Conservation (phyloP, 169 alveolate species). For the Plasmodium falciparum region DNA sequence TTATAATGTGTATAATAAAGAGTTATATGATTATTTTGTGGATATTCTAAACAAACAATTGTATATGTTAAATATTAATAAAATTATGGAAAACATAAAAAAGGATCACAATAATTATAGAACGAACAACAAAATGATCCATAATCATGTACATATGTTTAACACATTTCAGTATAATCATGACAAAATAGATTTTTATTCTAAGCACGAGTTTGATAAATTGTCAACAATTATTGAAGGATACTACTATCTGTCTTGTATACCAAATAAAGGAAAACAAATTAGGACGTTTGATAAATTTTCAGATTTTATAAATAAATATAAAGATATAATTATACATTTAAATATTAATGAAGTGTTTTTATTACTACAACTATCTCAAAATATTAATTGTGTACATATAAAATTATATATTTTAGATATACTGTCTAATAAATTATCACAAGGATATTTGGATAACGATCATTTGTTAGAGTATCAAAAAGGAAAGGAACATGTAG, state of each 20-base stretch:
- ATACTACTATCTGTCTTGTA: constrained; percentile 43
- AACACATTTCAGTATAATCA: too few species aligned
- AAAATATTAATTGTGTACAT: not conserved
- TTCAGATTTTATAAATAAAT: too few species aligned
- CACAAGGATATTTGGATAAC: not conserved
- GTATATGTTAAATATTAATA: constrained; percentile 3
- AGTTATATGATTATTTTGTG: constrained; percentile 15
- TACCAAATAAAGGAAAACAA: not conserved
- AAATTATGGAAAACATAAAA: too few species aligned
- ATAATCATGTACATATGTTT: too few species aligned
- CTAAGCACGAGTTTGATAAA: constrained; percentile 5
- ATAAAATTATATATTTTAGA: constrained; percentile 16
- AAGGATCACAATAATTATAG: too few species aligned
- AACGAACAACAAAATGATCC: too few species aligned
- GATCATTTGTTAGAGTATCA: not conserved
- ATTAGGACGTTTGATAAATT: too few species aligned
- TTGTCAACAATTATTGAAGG: constrained; percentile 9
- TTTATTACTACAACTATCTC: constrained; percentile 13
- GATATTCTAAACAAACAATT: not conserved
- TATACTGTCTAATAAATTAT: constrained; percentile 5
- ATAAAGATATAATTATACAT: not conserved
- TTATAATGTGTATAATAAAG: constrained; percentile 22
- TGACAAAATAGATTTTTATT: too few species aligned
- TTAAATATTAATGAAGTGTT: constrained; percentile 6
- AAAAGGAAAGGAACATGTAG: not conserved